phyloP scores from a whole-genome alignment of 2,329 filamentous ascomycete genomes.

The Aureobasidium sp. region DNA sequence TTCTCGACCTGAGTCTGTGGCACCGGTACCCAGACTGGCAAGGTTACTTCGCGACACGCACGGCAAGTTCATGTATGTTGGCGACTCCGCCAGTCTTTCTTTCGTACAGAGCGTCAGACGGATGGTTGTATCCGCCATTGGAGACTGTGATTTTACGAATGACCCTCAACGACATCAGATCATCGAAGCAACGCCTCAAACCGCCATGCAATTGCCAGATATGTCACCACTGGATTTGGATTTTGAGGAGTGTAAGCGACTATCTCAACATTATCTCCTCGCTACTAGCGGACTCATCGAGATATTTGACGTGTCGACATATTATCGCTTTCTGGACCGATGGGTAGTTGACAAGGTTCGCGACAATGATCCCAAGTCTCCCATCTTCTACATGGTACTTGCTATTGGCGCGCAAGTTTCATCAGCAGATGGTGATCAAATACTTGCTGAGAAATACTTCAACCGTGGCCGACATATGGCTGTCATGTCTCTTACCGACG shows the following conservation, averaged over 20 bases:
- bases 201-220: neutral
- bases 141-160: conserved; percentile 16
- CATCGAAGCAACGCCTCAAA: conserved; percentile 1
- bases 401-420: conserved; percentile 43
- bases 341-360: conserved; percentile 13
- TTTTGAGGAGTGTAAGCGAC: conserved; percentile 34
- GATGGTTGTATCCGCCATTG: conserved; percentile 32
- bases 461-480: conserved; percentile 39
- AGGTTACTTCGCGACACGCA: conserved; percentile 46
- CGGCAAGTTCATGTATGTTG: conserved; percentile 49
- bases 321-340: neutral
- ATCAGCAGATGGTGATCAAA: conserved; percentile 24
- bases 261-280: conserved; percentile 39
- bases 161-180: conserved; percentile 14
- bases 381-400: conserved; percentile 46
- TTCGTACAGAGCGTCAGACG: conserved; percentile 48
- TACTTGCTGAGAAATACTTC: conserved; percentile 43
- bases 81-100: conserved; percentile 47
- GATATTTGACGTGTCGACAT: conserved; percentile 34
- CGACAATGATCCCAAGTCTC: conserved; percentile 36
- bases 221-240: conserved; percentile 24
- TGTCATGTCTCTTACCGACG: conserved; percentile 41
- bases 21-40: conserved; percentile 37
- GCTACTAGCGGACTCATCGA: conserved; percentile 44
- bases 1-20: conserved; percentile 25